Percentiles rank a stretch among this genome's conserved stretches.
These are phyloP conservation scores for Ailanthus altissimus DNA, from an alignment of 345 rosid species.

Conservation along the genomic window DNA sequence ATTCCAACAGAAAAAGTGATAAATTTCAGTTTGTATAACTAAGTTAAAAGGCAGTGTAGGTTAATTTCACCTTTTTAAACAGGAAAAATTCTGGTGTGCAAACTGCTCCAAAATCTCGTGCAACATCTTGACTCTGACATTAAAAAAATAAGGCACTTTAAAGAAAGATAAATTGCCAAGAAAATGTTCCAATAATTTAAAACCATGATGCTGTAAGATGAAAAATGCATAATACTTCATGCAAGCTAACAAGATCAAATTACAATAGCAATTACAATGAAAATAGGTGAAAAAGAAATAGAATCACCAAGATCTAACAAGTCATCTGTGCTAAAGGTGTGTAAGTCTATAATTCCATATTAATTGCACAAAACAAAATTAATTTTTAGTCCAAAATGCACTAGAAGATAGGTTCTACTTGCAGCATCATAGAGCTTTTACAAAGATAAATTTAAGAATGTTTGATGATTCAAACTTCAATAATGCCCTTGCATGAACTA, in stretches of 20 bases:
- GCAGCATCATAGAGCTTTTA: not conserved
- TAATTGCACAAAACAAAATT: not conserved
- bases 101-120: constrained; percentile 75
- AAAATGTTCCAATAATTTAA: not conserved
- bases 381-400: not conserved
- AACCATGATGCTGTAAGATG: not conserved
- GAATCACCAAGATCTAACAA: not conserved
- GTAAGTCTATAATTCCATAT: not conserved
- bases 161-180: constrained; percentile 1
- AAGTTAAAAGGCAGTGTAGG: constrained; percentile 9
- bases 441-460: not conserved
- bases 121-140: constrained; percentile 78
- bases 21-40: not conserved
- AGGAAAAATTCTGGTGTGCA: constrained; percentile 91
- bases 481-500: too few species aligned
- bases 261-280: not conserved
- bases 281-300: not conserved
- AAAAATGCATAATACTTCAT: not conserved
- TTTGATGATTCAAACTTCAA: too few species aligned
- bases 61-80: constrained; percentile 63
- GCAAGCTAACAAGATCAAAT: not conserved
- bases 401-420: not conserved
- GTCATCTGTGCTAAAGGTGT: not conserved
- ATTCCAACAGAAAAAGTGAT: not conserved
- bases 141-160: not conserved